Base-by-base conservation (phyloP, 202 grass and related monocot species). In the Carex arenaria region DNA sequence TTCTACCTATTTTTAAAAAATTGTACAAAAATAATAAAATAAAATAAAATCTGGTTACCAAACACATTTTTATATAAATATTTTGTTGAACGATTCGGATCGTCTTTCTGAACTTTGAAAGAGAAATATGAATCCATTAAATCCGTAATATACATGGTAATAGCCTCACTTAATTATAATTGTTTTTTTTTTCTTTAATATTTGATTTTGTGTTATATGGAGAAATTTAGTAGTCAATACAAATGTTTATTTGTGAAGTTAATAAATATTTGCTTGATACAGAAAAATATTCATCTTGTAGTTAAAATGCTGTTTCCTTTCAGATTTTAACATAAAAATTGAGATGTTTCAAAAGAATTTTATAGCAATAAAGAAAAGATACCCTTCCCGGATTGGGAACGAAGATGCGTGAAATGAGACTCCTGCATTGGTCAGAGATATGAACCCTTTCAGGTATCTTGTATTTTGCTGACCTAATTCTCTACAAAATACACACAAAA, bases 401-500 rank as follows among this genome's bases (percentile, higher is more conserved):
- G 80, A 97, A 97, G 85, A 97, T 87, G 68, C 94, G 85, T 23
- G 92, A 91, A 76, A 97, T 93, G 79, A 97, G 90, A 59, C 93
- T 79, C 23, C 80, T 89, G 90, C 94, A 97, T 45, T 80, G 79
- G 30, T 86, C 85, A 17, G 94, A 91, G 66, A 97, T 90, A 85
- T 97, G 92, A 63, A 97, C 94, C 45, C 90, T 89, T 64, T 93
- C 94, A 0, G 94, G 94, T 74, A 97, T 97, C 83, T 83, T 92
- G 87, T 94, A 97, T 53, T 89, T 88, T 9, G 91, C 92, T 0
- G 88, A 88, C 67, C 82, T 84, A 85, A 97, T 92, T 56, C 85
- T 81, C 93, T 95, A 85, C 84, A 87, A 26, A 59, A 49, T 62
- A 56, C 34, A 22, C n/a, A 79, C 15, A 26, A 47, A 78, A 67